phyloP scores from a whole-genome alignment of 2,329 filamentous ascomycete species.

The Sphaerulina vaccinii region DNA sequence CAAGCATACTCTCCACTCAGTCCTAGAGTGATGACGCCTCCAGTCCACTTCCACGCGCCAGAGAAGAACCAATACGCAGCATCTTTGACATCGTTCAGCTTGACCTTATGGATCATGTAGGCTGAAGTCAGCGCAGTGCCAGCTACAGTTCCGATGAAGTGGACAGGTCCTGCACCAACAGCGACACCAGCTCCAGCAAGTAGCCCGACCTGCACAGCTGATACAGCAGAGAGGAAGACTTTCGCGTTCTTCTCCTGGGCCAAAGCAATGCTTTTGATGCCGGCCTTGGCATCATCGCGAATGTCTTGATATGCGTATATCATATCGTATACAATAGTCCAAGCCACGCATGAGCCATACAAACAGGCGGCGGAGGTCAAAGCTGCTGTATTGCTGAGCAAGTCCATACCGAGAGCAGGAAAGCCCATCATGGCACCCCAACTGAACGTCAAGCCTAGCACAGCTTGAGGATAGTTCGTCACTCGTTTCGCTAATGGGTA shows the following conservation, averaged over 20 bases:
- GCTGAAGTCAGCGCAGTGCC: constrained; percentile 55
- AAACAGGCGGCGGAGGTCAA: constrained; percentile 66
- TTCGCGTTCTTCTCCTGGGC: constrained; percentile 78
- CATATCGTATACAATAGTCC: constrained; percentile 89
- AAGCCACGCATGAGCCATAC: constrained; percentile 76
- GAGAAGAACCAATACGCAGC: constrained; percentile 67
- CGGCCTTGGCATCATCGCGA: constrained; percentile 78
- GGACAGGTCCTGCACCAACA: constrained; percentile 58
- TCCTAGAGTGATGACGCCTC: constrained; percentile 58
- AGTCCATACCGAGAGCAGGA: constrained; percentile 74
- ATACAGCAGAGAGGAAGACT: constrained; percentile 68
- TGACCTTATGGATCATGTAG: constrained; percentile 60
- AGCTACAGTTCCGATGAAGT: constrained; percentile 59
- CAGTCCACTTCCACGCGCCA: constrained; percentile 58
- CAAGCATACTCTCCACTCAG: constrained; percentile 54
- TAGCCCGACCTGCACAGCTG: constrained; percentile 65
- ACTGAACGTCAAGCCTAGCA: constrained; percentile 80
- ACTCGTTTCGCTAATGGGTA: constrained; percentile 85
- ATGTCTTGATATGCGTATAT: constrained; percentile 93
- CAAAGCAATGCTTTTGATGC: constrained; percentile 84
- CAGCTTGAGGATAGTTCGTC: constrained; percentile 82
- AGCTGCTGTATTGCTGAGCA: constrained; percentile 64
- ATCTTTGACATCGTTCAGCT: constrained; percentile 55
- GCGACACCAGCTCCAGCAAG: constrained; percentile 68
- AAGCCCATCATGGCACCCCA: constrained; percentile 90